phyloP scores from a whole-genome alignment of 2,329 filamentous ascomycete species.

The Alternaria ethzedia region DNA sequence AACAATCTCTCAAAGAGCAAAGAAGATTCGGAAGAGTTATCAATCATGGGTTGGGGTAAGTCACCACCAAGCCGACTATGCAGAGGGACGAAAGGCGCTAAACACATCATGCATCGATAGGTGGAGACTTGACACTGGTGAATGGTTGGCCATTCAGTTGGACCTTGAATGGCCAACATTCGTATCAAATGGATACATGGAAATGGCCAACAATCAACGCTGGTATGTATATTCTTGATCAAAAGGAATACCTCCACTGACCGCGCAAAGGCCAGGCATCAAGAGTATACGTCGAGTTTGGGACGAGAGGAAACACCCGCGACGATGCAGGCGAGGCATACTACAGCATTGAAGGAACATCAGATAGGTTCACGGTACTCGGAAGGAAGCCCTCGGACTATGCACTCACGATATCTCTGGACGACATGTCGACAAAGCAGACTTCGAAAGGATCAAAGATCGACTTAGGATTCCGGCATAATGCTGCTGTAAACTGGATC shows the following conservation, averaged over 20 bases:
- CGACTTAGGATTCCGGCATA: conserved; percentile 45
- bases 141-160: conserved; percentile 52
- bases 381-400: conserved; percentile 40
- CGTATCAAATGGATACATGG: conserved; percentile 50
- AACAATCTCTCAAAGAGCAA: neutral
- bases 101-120: conserved; percentile 14
- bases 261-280: conserved; percentile 29
- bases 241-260: neutral
- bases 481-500: conserved; percentile 47
- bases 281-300: conserved; percentile 42
- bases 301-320: conserved; percentile 30
- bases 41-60: conserved; percentile 38
- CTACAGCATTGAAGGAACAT: conserved; percentile 38
- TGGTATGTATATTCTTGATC: conserved; percentile 13
- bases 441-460: conserved; percentile 41
- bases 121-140: conserved; percentile 47
- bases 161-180: conserved; percentile 35
- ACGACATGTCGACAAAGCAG: conserved; percentile 40
- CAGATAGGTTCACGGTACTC: conserved; percentile 40
- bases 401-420: conserved; percentile 40
- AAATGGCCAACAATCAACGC: conserved; percentile 43
- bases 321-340: conserved; percentile 48
- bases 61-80: neutral
- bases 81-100: neutral
- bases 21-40: conserved; percentile 1